phyloP scores from a whole-genome alignment of 2,329 filamentous ascomycete genomes.

The Epichloe glyceriae region DNA sequence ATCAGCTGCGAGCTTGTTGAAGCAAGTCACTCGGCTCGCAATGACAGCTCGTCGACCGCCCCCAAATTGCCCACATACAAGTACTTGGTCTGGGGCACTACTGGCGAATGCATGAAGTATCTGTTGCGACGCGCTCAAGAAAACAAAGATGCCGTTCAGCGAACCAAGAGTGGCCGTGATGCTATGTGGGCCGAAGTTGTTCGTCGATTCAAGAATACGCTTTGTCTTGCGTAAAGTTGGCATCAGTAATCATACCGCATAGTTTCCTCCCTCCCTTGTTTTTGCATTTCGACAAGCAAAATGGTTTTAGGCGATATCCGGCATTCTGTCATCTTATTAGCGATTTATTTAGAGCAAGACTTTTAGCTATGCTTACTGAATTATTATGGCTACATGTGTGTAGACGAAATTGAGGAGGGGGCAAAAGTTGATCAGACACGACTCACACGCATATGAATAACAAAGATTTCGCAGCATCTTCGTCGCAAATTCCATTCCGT shows the following conservation, averaged over 20 bases:
- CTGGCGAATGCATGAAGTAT: constrained; percentile 77
- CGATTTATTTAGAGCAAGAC: neutral
- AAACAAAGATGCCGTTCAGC: constrained; percentile 56
- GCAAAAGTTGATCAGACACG: neutral
- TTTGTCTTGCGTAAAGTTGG: constrained; percentile 12
- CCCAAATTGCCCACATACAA: constrained; percentile 49
- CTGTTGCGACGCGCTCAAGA: constrained; percentile 50
- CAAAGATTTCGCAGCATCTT: neutral
- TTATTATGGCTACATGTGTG: neutral
- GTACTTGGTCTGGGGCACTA: constrained; percentile 58
- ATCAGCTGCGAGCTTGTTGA: constrained; percentile 53
- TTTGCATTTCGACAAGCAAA: neutral
- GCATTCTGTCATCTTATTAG: neutral
- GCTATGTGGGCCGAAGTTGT: constrained; percentile 50
- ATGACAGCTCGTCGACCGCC: constrained; percentile 14
- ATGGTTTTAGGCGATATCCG: neutral
- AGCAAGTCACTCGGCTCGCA: constrained; percentile 19
- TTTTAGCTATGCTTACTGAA: neutral
- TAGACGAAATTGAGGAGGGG: neutral
- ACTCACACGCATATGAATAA: constrained; percentile 1
- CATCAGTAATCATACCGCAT: neutral
- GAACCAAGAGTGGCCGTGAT: constrained; percentile 47
- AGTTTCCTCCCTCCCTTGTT: neutral
- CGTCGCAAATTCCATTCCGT: neutral
- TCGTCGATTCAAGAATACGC: constrained; percentile 34